Base-by-base conservation (phyloP, 495 filamentous ascomycete species). In the Aspergillus leporis region DNA sequence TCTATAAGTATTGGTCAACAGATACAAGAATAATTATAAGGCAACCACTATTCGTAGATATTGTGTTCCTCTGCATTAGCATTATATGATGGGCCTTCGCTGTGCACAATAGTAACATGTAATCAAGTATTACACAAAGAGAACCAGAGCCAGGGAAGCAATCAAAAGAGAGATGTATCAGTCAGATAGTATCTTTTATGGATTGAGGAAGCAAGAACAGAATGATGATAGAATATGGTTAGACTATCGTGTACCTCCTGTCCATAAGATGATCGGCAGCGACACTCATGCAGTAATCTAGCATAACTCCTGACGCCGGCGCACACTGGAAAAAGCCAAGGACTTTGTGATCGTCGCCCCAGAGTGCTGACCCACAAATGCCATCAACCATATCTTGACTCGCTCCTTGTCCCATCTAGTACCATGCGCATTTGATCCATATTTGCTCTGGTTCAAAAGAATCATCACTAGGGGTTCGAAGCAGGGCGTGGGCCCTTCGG, bases 321-420 rank as follows among this genome's bases (percentile, higher is more conserved):
- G 57, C 57, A 31, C 54, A 60, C 40, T 50, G 18, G 25, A 54
- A 53, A 41, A 60, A 49, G 5, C 50, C 57, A 8, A 54, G 40
- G 14, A 60, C 51, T n/a, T 36, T 49, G 18, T 43, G 40, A 41
- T 40, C 34, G 1, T 25, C 5, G 10, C 36, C 28, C 41, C 51
- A 60, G 22, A 60, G 48, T 1, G 57, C 51, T 19, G 57, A 60
- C 12, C 50, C 57, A 50, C 57, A 60, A n/a, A 60, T 25, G 2
- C 57, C 57, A 41, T 54, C 50, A 23, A 36, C 50, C 1, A 60
- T 46, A 3, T 28, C 25, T 10, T 49, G 1, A 13, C 34, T 34
- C 4, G 51, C 46, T 1, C 40, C 50, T 28, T 60, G 57, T 14
- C 57, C 57, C 51, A 60, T n/a, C n/a, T 60, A 49, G 36, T 49